Evolutionary conservation across 1,139 yeast genomes (phyloP).

Genomic region (Taphrina populina): DNA sequence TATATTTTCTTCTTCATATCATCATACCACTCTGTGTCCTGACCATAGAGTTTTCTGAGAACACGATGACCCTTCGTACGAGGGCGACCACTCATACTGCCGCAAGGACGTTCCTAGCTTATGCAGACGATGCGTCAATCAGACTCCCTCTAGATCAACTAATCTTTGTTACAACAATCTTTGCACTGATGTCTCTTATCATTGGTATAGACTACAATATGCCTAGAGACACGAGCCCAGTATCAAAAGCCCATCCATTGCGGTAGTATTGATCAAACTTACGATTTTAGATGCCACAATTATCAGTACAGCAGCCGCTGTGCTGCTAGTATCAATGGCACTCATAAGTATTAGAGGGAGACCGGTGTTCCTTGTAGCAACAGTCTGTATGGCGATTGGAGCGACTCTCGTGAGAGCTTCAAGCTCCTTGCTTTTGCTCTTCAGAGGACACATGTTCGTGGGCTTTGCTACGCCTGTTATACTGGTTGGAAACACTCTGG

Average conservation of each 20-base stretch:
- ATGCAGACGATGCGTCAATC: no score
- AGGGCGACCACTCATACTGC: no score
- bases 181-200: no score
- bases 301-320: background rate
- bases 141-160: no score
- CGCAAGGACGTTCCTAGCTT: no score
- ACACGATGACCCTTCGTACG: no score
- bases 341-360: constrained; percentile 4
- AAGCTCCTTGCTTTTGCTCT: constrained; percentile 1
- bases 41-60: no score
- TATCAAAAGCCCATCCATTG: background rate
- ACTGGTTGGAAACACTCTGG: constrained; percentile 2
- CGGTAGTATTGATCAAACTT: background rate
- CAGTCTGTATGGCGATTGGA: background rate
- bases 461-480: constrained; percentile 12
- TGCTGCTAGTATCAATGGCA: background rate
- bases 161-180: no score
- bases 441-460: constrained; percentile 7
- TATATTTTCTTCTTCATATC: no score
- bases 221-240: constrained; percentile 12
- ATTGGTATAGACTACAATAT: constrained; percentile 17
- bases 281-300: constrained; percentile 5
- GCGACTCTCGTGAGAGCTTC: constrained; percentile 7
- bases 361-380: constrained; percentile 3
- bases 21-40: no score